Evolutionary conservation across 2,329 filamentous ascomycete species (phyloP), one percentile per base, ranked within the genome.

Genomic region (Stagonosporopsis chrysanthemi): DNA sequence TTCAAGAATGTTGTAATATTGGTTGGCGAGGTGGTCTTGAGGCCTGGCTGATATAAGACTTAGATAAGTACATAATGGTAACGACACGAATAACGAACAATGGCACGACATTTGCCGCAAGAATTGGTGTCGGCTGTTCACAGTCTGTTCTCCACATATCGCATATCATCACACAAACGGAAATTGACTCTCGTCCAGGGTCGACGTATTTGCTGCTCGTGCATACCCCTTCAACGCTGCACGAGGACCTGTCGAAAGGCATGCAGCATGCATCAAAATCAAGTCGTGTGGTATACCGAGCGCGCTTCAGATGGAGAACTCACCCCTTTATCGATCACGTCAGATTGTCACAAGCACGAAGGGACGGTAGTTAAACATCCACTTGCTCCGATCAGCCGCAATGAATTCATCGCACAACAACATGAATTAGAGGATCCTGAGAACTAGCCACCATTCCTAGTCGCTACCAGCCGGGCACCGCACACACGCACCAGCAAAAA

Each of bases 1-100:
- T 99, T 99, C 82, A 99, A 99, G 79, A 93, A 92, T 76, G 86
- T 97, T n/a, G 91, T 91, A 28, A 82, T 96, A 62, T 81, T 94
- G 58, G 96, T 93, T 78, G 91, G 91, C 72, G 92, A 97, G 72
- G 92, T 87, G 8, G 88, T 98, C 41, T 90, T 79, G 61, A 73
- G 73, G 60, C 74, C 75, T 31, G 62, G 59, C 52, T 73, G 61
- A 59, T 26, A 28, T 15, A 4, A 12, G 15, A 28, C 22, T 4
- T 41, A 5, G 9, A 33, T 2, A 12, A 5, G 29, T 26, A 42
- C 14, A 28, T 51, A 44, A 54, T 54, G 24, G 38, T 54, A 51
- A 54, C 41, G 46, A 51, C 15, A 35, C 15, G 14, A 40, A 24
- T 8, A 1, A 19, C n/a, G 17, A 23, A 24, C 4, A 5, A 17